Percentiles rank a stretch among this genome's conserved stretches.
Conservation (phyloP, 257 asterid species). For the Nicotiana attenuata region DNA sequence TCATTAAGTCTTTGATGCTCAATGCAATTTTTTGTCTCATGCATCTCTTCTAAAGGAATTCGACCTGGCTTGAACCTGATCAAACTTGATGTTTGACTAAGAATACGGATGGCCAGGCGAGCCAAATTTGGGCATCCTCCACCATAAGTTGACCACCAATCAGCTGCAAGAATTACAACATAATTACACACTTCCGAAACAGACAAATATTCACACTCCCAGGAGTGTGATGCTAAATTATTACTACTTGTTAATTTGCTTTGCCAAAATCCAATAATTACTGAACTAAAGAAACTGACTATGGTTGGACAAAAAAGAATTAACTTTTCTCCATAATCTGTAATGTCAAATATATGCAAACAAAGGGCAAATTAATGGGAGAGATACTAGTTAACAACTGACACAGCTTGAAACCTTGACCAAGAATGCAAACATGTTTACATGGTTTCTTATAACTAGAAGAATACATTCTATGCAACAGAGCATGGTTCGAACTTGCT, state of each 20-base stretch:
- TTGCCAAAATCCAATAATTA: neutral
- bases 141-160: conserved; percentile 95
- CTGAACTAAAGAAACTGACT: neutral
- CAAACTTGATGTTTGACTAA: conserved; percentile 91
- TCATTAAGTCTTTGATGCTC: conserved; percentile 82
- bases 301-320: neutral
- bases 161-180: conserved; percentile 42
- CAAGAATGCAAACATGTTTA: neutral
- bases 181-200: neutral
- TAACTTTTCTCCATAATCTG: neutral
- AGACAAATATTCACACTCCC: neutral
- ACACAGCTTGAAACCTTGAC: neutral
- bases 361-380: neutral
- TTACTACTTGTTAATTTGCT: neutral
- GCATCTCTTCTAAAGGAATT: conserved; percentile 51
- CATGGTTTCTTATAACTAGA: neutral
- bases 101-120: conserved; percentile 76
- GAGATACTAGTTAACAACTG: neutral
- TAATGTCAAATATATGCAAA: neutral
- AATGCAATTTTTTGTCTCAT: conserved; percentile 60
- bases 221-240: neutral
- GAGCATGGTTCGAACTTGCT: neutral
- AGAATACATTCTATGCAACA: neutral
- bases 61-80: conserved; percentile 42
- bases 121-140: conserved; percentile 92